Evolutionary conservation across 768 basidiomycete species (phyloP), one percentile per base, ranked within the genome.

Genomic region (Inosperma sp.): DNA sequence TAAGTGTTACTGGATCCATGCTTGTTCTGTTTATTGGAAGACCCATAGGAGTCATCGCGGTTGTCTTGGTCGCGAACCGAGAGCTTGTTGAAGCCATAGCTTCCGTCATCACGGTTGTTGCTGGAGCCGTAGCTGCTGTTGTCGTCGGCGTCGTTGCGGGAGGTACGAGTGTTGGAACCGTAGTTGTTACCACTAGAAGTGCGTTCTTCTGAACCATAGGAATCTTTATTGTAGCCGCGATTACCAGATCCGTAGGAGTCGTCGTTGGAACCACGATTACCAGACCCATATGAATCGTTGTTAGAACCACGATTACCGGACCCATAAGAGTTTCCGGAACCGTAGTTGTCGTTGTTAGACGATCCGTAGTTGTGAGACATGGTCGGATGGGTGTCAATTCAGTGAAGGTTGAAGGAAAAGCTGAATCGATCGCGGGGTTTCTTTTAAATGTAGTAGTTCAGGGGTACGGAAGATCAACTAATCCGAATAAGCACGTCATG

Each of bases 171-270:
- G 34, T 43, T 40, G 6, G 57, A 59, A 2, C 62, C 58, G 34
- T 64, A 63, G 27, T 59, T 63, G n/a, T n/a, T n/a, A 36, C 63
- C 56, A 43, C 60, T 51, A 44, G 57, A 55, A 33, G 56, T 54
- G n/a, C 62, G 59, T 52, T 60, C 45, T 44, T 33, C n/a, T 0
- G 50, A 53, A 7, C 53, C 53, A 45, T 52, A 55, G 10, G 58
- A 53, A 19, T 49, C 54, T 23, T 54, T 43, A 36, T 45, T 54
- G 14, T 53, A 51, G 6, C 51, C 51, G 29, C 56, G 49, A 22
- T 55, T 56, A 29, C 42, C 46, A 39, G 58, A 59, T 8, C 56
- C 49, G 27, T 56, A 53, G n/a, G n/a, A n/a, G n/a, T n/a, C n/a
- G 39, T 64, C 56, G 46, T 61, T 51, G 46, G 57, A 55, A 33